Evolutionary conservation across 208 protist genomes (phyloP), one percentile per base, ranked within the genome.

Genomic region (Polymyxa betae): DNA sequence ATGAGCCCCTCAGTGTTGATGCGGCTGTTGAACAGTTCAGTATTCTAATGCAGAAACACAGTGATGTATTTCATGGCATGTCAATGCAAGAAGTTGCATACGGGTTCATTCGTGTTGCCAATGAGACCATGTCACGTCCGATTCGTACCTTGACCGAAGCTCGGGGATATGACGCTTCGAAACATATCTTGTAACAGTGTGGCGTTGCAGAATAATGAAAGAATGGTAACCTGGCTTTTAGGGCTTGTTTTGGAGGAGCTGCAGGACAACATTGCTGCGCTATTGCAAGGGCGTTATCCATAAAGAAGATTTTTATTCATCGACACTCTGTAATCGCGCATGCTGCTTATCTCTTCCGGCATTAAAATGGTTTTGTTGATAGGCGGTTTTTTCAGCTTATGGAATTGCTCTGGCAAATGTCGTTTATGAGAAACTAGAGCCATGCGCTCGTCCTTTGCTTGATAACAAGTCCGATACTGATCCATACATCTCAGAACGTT

Each of bases 91-190:
- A 92, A 91, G 95, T 98, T 5, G 97, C 97, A 35, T 94, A 94
- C 49, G 97, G 96, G 32, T 98, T 97, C 90, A 93, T 98, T 60
- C 41, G 91, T 16, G 97, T 98, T 24, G 97, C 97, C 40, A 98
- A 98, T 91, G 97, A 98, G 91, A 94, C 96, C 66, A 98, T 98
- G 97, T 97, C 95, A 92, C 92, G 97, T 0, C 97, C 97, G 0
- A 98, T 98, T 77, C 93, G 97, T 77, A 95, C 94, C 45, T 94
- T 98, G 43, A 98, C 97, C 0, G 95, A 98, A 91, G 93, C 96
- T 16, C 95, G 95, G 64, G 97, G 96, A 49, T 95, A 96, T 93
- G 95, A 96, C 88, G 95, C 93, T 24, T 90, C 94, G 0, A 92
- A 95, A 32, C 97, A 98, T 93, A 93, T 94, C 38, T 92, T 98